phyloP scores from a whole-genome alignment of 2,329 filamentous ascomycete species.

The Macrophomina pseudophaseolina region DNA sequence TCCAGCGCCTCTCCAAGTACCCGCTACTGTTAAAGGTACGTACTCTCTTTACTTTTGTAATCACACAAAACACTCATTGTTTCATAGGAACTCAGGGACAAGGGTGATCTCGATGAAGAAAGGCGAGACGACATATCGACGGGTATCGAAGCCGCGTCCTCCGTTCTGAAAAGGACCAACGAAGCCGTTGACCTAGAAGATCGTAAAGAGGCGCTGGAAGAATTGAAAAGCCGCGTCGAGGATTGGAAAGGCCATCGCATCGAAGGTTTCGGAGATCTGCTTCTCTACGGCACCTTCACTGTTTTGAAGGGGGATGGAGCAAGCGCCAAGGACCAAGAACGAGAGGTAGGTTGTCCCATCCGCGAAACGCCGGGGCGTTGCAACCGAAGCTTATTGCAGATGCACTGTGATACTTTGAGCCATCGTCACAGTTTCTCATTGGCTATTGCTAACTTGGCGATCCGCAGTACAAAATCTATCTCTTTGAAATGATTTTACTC shows the following conservation, averaged over 20 bases:
- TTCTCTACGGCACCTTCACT: conserved; percentile 88
- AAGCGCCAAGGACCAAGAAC: conserved; percentile 79
- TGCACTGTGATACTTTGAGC: conserved; percentile 15
- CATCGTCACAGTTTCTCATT: not conserved
- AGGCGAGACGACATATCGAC: conserved; percentile 72
- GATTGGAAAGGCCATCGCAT: conserved; percentile 96
- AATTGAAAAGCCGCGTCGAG: conserved; percentile 82
- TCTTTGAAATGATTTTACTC: conserved; percentile 92
- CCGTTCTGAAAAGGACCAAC: conserved; percentile 83
- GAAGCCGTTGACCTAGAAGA: conserved; percentile 89
- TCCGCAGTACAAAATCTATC: conserved; percentile 90
- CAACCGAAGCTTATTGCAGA: conserved; percentile 26
- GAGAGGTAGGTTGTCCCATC: conserved; percentile 69
- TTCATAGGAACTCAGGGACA: conserved; percentile 79
- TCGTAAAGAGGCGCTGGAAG: conserved; percentile 79
- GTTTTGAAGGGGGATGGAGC: conserved; percentile 82
- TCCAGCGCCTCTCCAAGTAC: conserved; percentile 94
- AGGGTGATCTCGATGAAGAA: conserved; percentile 73
- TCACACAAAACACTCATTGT: not conserved
- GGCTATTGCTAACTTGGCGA: conserved; percentile 16
- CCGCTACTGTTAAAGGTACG: conserved; percentile 82
- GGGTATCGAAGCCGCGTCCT: conserved; percentile 81
- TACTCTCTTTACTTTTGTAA: conserved; percentile 12
- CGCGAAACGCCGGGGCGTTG: conserved; percentile 4
- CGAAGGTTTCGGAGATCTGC: conserved; percentile 86